These are phyloP conservation scores for Encephalitozoon cuniculi DNA, from an alignment of 371 early-diverging fungal genomes.

Conservation along the genomic window DNA sequence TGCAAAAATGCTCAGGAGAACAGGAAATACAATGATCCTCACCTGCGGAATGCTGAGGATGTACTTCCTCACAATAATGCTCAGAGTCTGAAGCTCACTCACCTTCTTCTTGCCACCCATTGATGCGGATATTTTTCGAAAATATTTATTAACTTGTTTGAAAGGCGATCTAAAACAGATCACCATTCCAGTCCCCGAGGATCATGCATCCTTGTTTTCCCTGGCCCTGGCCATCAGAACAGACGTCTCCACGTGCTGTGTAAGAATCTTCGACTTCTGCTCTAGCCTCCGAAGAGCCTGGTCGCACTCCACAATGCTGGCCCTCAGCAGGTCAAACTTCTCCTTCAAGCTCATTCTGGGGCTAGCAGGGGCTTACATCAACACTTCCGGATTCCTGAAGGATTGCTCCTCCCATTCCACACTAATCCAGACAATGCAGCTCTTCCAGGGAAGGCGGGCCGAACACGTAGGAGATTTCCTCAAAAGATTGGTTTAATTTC, in stretches of 20 bases:
- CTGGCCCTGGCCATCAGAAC: neutral
- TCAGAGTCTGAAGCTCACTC: neutral
- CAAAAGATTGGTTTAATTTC: neutral
- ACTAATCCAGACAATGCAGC: too few species aligned
- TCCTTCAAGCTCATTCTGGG: slow-evolving; percentile 2
- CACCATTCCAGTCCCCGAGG: neutral
- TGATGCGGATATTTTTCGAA: neutral
- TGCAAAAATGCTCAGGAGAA: slow-evolving; percentile 10
- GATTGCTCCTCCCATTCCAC: too few species aligned
- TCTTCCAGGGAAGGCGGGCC: neutral
- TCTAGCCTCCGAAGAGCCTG: slow-evolving; percentile 14
- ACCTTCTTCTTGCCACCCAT: neutral
- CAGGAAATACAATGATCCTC: slow-evolving; percentile 9
- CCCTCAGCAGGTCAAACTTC: neutral
- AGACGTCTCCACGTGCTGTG: slow-evolving; percentile 2
- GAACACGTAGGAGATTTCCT: neutral
- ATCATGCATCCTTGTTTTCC: neutral
- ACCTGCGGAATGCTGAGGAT: slow-evolving; percentile 8
- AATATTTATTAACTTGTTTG: slow-evolving; percentile 6
- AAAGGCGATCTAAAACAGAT: neutral
- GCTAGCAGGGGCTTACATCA: neutral
- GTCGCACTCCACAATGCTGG: slow-evolving; percentile 22
- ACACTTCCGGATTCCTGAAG: too few species aligned
- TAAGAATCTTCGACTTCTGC: slow-evolving; percentile 1
- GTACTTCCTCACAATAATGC: slow-evolving; percentile 13